Evolutionary conservation across 78 protist genomes (phyloP).

Genomic region (Dictyostelium firmibasis): DNA sequence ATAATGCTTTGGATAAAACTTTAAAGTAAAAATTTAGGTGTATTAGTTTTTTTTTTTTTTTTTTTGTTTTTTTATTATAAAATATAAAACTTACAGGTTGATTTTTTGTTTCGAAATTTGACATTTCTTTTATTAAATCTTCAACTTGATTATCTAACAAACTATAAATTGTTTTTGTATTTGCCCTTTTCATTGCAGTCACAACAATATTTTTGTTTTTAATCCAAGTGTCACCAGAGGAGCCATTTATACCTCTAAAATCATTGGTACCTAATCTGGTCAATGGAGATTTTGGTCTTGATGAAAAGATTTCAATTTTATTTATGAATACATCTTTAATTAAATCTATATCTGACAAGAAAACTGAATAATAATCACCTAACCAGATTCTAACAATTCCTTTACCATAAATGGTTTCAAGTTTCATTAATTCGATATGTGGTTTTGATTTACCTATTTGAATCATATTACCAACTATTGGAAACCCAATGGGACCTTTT

Average conservation of each 20-base stretch:
- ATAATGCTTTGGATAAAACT: conserved; percentile 7
- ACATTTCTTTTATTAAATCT: neutral
- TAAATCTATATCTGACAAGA: neutral
- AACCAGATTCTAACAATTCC: conserved; percentile 13
- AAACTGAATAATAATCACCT: conserved; percentile 27
- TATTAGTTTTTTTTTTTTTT: neutral
- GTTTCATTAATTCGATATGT: neutral
- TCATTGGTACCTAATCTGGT: neutral
- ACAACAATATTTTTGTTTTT: neutral
- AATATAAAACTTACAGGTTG: neutral
- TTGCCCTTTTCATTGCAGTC: neutral
- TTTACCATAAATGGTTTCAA: neutral
- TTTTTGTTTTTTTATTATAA: neutral
- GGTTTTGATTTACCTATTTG: neutral
- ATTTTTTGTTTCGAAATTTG: neutral
- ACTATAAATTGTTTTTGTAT: neutral
- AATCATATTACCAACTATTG: neutral
- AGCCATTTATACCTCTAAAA: neutral
- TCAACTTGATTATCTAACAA: neutral
- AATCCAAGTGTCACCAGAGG: neutral
- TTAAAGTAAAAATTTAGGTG: neutral
- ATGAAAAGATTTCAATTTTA: neutral
- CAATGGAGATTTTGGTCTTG: conserved; percentile 5
- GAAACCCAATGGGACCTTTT: neutral
- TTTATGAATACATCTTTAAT: conserved; percentile 5